Conservation (phyloP, 805 yeast genomes). For the Teunomyces funiuensis region DNA sequence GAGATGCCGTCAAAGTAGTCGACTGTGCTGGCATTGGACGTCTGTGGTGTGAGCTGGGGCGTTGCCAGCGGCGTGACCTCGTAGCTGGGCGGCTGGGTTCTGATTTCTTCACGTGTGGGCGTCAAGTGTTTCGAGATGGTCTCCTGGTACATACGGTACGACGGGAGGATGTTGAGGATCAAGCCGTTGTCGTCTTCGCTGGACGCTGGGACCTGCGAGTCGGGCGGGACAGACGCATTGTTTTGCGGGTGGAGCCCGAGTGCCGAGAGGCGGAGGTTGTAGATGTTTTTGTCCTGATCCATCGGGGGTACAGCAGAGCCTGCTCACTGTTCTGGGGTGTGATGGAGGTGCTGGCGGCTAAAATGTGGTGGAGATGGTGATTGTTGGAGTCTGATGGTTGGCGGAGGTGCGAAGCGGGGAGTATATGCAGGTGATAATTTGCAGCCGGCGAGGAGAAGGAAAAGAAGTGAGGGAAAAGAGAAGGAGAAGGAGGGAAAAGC, state of each 20-base stretch:
- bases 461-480: no score
- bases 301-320: no score
- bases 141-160: conserved; percentile 41
- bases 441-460: no score
- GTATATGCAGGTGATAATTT: no score
- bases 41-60: conserved; percentile 2
- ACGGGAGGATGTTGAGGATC: conserved; percentile 37
- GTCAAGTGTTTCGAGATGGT: conserved; percentile 36
- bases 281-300: conserved; percentile 16
- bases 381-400: no score
- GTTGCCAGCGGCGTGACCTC: conserved; percentile 26
- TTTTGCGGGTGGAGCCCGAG: conserved; percentile 3
- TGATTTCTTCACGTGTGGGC: conserved; percentile 27
- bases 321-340: no score
- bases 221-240: not conserved
- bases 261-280: conserved; percentile 19
- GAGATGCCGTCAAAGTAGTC: conserved; percentile 21
- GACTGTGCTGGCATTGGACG: conserved; percentile 9
- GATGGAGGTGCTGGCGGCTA: not conserved
- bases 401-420: no score
- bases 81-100: conserved; percentile 36
- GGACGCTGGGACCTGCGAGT: conserved; percentile 1
- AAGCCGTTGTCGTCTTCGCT: conserved; percentile 22
- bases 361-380: no score
- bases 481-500: no score